Evolutionary conservation across 2,329 filamentous ascomycete species (phyloP), one percentile per base, ranked within the genome.

Genomic region (Trichophyton verrucosum): DNA sequence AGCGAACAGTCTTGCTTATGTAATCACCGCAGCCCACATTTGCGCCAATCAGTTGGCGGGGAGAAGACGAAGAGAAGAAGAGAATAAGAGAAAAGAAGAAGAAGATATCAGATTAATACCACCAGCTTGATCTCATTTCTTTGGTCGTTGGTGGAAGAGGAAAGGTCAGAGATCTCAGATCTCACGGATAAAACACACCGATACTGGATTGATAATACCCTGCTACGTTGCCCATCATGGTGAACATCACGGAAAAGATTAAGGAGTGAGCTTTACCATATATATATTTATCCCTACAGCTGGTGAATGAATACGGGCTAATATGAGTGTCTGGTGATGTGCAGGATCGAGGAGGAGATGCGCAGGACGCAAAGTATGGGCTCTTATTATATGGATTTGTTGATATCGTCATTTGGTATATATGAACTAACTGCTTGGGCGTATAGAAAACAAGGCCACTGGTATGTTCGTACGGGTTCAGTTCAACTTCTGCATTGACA

Each of bases 201-300:
- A 9, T 27, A 9, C 33, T 55, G 13, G 33, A 27, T 33, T 30
- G 46, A n/a, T 44, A 58, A 55, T 61, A 51, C 17, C 33, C 66
- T 66, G 70, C 56, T 73, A 77, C 71, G 70, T 9, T 57, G 55
- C 55, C 55, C 36, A 44, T 33, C 55, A 99, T 99, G 94, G 94
- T 97, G 76, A 97, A 97, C 80, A 99, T 99, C 67, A 97, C 94
- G 66, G 95, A 99, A 61, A 97, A 96, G 83, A 99, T 99, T 80
- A 99, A 99, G 82, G 94, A 97, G 92, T 96, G 77, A 71, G 86
- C 73, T 7, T 38, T 27, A 7, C 20, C 33, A 33, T 30, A 33
- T 15, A 15, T 46, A 44, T 22, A 33, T 15, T 6, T 27, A 44
- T 30, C n/a, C 44, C 57, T 60, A 57, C 49, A 60, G 17, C 2